Evolutionary conservation across 495 filamentous ascomycete species (phyloP).

Genomic region (Penicillium psychrofluorescens): DNA sequence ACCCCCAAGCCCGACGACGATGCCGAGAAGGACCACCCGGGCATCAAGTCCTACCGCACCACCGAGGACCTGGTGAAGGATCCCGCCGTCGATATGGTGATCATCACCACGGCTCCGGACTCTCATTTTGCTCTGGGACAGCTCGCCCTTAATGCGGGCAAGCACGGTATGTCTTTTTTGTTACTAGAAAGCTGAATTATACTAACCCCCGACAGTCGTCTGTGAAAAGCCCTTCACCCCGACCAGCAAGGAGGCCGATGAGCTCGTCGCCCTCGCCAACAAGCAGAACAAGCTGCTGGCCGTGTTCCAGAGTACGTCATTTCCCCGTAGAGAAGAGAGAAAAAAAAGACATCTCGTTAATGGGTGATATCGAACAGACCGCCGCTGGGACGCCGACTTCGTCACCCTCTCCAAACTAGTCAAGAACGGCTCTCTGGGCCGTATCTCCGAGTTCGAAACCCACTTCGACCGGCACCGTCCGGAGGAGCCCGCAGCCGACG

Average conservation of each 20-base stretch:
- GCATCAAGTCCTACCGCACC: constrained; percentile 55
- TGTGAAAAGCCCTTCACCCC: constrained; percentile 88
- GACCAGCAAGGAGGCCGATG: constrained; percentile 60
- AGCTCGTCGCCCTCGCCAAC: constrained; percentile 59
- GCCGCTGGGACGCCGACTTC: constrained; percentile 82
- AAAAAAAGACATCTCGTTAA: constrained; percentile 7
- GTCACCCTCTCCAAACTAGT: constrained; percentile 62
- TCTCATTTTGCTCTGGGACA: constrained; percentile 63
- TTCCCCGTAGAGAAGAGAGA: neutral
- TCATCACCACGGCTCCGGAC: constrained; percentile 69
- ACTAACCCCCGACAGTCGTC: constrained; percentile 39
- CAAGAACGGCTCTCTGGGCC: constrained; percentile 46
- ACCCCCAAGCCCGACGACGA: constrained; percentile 56
- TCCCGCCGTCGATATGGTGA: constrained; percentile 58
- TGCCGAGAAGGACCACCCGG: constrained; percentile 60
- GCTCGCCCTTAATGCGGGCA: constrained; percentile 62
- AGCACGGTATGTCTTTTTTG: constrained; percentile 47
- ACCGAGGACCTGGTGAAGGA: constrained; percentile 59
- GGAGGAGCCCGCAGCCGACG: constrained; percentile 35
- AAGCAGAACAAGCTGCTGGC: constrained; percentile 56
- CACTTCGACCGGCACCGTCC: constrained; percentile 79
- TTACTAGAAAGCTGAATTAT: no score
- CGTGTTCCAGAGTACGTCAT: constrained; percentile 70
- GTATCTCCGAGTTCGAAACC: constrained; percentile 71
- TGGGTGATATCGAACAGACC: constrained; percentile 36